Percentiles rank a stretch among this genome's conserved stretches.
Evolutionary conservation across 441 rosid species (phyloP).

Genomic region (Cnidoscolus chayamansa): DNA sequence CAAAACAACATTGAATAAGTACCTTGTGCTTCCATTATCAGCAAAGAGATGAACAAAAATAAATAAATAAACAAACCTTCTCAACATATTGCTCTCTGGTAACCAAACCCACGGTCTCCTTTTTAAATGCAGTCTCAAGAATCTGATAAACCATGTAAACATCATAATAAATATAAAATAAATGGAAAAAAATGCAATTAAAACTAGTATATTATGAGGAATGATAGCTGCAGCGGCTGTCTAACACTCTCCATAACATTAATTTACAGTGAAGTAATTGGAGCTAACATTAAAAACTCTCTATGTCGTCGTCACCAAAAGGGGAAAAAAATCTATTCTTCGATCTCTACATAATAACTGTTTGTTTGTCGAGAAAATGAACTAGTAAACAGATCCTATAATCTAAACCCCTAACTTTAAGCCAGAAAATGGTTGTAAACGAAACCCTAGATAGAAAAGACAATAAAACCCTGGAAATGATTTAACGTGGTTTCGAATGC

Average conservation of each 20-base stretch:
- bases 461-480: too few species aligned
- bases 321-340: not conserved
- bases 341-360: not conserved
- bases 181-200: not conserved
- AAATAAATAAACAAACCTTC: conserved; percentile 49
- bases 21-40: not conserved
- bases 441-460: conserved; percentile 7
- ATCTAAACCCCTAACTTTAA: not conserved
- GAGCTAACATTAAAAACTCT: too few species aligned
- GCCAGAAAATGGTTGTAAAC: not conserved
- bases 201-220: not conserved
- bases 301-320: too few species aligned
- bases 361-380: not conserved
- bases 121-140: conserved; percentile 91
- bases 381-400: not conserved
- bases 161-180: not conserved
- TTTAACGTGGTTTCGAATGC: not conserved
- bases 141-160: conserved; percentile 38
- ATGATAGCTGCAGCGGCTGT: too few species aligned
- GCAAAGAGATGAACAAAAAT: not conserved
- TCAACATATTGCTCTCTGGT: conserved; percentile 94
- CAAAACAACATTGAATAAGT: conserved; percentile 4
- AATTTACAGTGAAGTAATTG: too few species aligned
- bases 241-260: too few species aligned
- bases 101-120: conserved; percentile 88